Base-by-base conservation (phyloP, 2,329 filamentous ascomycete species). In the Neonectria faginata region DNA sequence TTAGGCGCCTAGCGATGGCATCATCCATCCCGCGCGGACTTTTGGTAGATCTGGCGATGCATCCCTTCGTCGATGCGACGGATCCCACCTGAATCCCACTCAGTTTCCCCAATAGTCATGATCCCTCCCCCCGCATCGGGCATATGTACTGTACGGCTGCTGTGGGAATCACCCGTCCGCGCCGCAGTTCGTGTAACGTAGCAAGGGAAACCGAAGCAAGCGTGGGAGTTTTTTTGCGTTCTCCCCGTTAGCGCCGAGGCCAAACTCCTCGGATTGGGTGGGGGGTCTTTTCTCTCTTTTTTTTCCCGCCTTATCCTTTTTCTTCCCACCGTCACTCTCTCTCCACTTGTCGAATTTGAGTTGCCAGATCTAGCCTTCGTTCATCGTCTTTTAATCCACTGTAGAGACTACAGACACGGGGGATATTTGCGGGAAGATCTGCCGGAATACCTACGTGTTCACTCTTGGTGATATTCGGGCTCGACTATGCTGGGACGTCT, bases 11-110 rank as follows among this genome's bases (percentile, higher is more conserved):
- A 39, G 52, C 68, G 60, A 66, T 68, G 61, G 59, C 59, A 67
- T 69, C 67, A 68, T 66, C 33, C 50, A 68, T 67, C 60, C 62
- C 57, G 56, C 60, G 48, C 29, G 48, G 16, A 16, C 36, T 39
- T 39, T 39, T n/a, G 14, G 36, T 52, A 66, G 61, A 66, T 69
- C 64, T 67, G 60, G 50, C 57, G 56, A 57, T 55, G 57, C 50
- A 55, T 54, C 57, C 42, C 25, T 39, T 20, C 42, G 47, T 56
- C 29, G 48, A 51, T 51, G 29, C 10, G 29, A 51, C 48, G 29
- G 11, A 31, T 51, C 48, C 29, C 48, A 36, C 48, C 29, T 31
- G 5, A 33, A 42, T 42, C 39, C 39, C 39, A 42, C 39, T 3
- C 39, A 20, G n/a, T 2, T 27, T 45, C 47, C 29, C 33, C 45